Percentiles rank a stretch among this genome's conserved stretches.
These are phyloP conservation scores for Zea luxurians DNA, from an alignment of 176 grass and related monocot species.

Conservation along the genomic window DNA sequence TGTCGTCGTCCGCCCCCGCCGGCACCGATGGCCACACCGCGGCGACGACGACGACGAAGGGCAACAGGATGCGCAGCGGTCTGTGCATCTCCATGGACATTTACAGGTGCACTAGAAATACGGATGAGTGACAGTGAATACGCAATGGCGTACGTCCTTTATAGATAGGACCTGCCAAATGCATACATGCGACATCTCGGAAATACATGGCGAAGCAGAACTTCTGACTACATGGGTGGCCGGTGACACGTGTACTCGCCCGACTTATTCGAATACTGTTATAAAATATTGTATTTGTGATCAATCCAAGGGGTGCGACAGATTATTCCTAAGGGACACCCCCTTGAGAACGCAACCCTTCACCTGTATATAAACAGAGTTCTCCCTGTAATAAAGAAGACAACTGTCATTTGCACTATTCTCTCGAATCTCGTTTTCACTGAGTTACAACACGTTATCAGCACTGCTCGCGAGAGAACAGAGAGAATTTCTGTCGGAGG, in stretches of 20 bases:
- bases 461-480: no score
- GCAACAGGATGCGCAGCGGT: neutral
- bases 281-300: no score
- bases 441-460: no score
- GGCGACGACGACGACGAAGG: conserved; percentile 6
- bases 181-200: neutral
- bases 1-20: neutral
- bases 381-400: no score
- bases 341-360: no score
- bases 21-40: neutral
- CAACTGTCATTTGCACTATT: no score
- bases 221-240: neutral
- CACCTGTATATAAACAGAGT: no score
- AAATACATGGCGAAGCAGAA: neutral
- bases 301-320: no score
- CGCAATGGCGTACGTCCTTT: neutral
- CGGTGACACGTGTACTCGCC: neutral
- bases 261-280: no score
- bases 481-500: no score
- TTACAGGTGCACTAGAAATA: neutral
- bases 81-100: neutral
- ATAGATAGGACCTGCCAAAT: neutral
- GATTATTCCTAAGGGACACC: no score
- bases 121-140: neutral
- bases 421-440: no score